Conservation (phyloP, 192 early-diverging fungal species). For the Backusella australiensis region DNA sequence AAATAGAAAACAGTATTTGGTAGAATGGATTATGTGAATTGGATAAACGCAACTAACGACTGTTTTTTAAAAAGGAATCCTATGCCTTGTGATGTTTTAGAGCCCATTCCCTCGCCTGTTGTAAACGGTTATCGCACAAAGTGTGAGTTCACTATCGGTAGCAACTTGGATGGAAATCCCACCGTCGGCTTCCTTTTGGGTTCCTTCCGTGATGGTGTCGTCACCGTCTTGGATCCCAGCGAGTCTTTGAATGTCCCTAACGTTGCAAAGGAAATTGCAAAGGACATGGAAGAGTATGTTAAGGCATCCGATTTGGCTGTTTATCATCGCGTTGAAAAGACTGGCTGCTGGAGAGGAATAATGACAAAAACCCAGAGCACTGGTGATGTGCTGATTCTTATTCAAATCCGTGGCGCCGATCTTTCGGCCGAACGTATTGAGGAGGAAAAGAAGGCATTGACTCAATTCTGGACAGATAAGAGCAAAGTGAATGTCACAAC, state of each 20-base stretch:
- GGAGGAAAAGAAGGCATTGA: conserved; percentile 32
- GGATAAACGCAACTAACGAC: background rate
- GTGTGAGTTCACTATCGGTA: conserved; percentile 75
- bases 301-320: conserved; percentile 29
- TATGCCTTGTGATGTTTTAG: conserved; percentile 25
- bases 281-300: conserved; percentile 39
- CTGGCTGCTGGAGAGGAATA: conserved; percentile 65
- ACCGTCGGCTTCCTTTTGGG: conserved; percentile 71
- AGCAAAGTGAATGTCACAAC: conserved; percentile 43
- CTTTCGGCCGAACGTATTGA: conserved; percentile 39
- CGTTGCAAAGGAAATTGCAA: conserved; percentile 50
- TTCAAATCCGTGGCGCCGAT: conserved; percentile 56
- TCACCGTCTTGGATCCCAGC: conserved; percentile 48
- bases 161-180: conserved; percentile 47
- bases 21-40: background rate
- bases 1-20: background rate
- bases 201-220: conserved; percentile 58
- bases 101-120: conserved; percentile 57
- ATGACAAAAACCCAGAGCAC: conserved; percentile 59
- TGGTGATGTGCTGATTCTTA: conserved; percentile 62
- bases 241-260: conserved; percentile 47
- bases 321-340: conserved; percentile 35
- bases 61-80: background rate
- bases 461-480: conserved; percentile 30
- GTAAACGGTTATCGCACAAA: conserved; percentile 68